A percentile compares a stretch with the other conserved stretches of the same genome.
Evolutionary conservation across 1,284 basidiomycete species (phyloP).

Genomic region (Rhodotorula sp.): DNA sequence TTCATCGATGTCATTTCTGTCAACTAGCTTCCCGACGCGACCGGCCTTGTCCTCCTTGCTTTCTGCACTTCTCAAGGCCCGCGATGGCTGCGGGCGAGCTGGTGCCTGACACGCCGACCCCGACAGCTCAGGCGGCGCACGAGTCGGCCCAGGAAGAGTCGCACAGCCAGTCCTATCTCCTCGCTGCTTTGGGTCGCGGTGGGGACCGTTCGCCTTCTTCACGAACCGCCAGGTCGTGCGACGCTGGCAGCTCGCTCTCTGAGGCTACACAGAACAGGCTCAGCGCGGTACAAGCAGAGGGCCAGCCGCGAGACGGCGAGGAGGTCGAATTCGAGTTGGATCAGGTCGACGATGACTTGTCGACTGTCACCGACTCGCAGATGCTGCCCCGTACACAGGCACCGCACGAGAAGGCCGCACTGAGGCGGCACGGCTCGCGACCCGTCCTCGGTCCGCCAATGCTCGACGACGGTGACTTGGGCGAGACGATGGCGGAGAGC

Average conservation of each 20-base stretch:
- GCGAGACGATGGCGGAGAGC: conserved; percentile 4
- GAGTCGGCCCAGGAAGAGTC: not conserved
- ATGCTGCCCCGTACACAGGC: not conserved
- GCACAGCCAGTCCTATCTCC: not conserved
- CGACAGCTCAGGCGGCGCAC: not conserved
- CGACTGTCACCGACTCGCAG: conserved; percentile 9
- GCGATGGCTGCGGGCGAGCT: conserved; percentile 8
- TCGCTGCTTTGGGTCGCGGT: not conserved
- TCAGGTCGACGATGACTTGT: not conserved
- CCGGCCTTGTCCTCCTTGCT: no score
- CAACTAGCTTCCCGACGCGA: no score
- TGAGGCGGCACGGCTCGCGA: not conserved
- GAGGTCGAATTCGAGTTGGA: not conserved
- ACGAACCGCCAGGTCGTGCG: not conserved
- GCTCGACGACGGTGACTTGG: not conserved
- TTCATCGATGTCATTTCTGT: no score
- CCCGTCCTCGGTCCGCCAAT: not conserved
- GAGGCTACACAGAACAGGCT: no score
- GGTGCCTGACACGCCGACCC: conserved; percentile 16
- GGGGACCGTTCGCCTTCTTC: no score
- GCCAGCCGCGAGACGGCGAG: not conserved
- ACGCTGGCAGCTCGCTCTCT: no score
- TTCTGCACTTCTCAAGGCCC: no score
- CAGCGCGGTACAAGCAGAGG: no score
- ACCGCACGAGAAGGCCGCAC: not conserved